Base-by-base conservation (phyloP, 106 monocot genomes). In the Dioscorea zingiberensis region DNA sequence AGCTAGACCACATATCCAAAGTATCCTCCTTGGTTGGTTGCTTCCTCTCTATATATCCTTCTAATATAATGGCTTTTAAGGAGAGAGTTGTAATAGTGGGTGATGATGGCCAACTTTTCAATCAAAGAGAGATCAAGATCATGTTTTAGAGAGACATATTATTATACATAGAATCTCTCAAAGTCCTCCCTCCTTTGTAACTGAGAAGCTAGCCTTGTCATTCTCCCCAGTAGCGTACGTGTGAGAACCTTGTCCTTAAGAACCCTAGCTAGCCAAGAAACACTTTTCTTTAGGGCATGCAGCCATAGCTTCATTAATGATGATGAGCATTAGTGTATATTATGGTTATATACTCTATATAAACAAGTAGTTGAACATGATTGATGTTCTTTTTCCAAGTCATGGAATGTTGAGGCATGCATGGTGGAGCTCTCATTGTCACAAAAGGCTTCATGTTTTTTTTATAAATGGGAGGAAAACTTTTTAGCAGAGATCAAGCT, bases 1-100 rank as follows among this genome's bases (percentile, higher is more conserved):
- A 61, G 61, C 61, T 38, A 30, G 21, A 59, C 61, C 61, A 61
- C 29, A 61, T 61, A 61, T 44, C 61, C 61, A 30, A 61, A 61
- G 61, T 24, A 61, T 61, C 61, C 64, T 23, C 64, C 64, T 47
- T 28, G 23, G 15, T 51, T 21, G 46, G 47, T 45, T 64, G 47
- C 64, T 64, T 64, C 21, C 27, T 28, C 13, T 25, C 19, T 27
- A n/a, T 38, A 27, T 25, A 21, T 45, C 44, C 17, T 47, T 44
- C 57, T 2, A 22, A 17, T n/a, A 57, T 21, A 16, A 21, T 44
- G 13, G 6, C 13, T 63, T 44, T 61, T 18, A 13, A 4, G 4
- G n/a, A n/a, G n/a, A n/a, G n/a, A n/a, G n/a, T n/a, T n/a, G n/a
- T n/a, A n/a, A n/a, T 5, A 64, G 64, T 64, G 64, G 64, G 21